Conservation (phyloP, 208 protist genomes). For the Trypanosoma congolense region DNA sequence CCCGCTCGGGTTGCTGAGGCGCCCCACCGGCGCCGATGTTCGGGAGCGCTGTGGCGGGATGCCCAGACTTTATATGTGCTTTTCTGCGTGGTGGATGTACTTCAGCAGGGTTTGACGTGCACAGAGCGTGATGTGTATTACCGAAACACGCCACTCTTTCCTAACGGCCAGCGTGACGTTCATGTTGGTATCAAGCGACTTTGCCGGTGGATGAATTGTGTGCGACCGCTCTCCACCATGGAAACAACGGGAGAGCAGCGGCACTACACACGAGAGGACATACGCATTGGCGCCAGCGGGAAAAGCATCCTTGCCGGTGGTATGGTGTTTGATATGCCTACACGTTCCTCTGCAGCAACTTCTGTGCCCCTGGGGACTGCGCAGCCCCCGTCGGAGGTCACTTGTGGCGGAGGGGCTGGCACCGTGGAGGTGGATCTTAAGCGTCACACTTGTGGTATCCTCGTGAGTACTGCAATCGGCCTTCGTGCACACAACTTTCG, state of each 20-base stretch:
- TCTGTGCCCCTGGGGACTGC: not conserved
- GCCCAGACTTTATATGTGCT: conserved; percentile 20
- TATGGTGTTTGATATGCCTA: conserved; percentile 17
- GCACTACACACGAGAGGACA: conserved; percentile 17
- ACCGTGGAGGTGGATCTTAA: conserved; percentile 10
- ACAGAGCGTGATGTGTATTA: conserved; percentile 84
- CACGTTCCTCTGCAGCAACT: not conserved
- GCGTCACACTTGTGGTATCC: conserved; percentile 12
- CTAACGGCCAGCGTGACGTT: conserved; percentile 21
- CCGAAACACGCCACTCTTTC: conserved; percentile 51
- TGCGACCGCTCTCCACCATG: not conserved
- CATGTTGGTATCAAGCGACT: conserved; percentile 17
- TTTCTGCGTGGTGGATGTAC: conserved; percentile 17
- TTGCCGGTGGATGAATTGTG: conserved; percentile 20
- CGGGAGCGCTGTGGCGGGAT: conserved; percentile 2
- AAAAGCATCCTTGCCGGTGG: conserved; percentile 21
- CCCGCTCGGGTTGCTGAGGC: not conserved
- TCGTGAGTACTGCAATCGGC: conserved; percentile 14
- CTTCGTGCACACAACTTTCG: conserved; percentile 17
- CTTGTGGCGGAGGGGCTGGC: not conserved
- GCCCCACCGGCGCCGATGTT: not conserved
- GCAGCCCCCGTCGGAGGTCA: not conserved
- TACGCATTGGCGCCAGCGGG: conserved; percentile 20
- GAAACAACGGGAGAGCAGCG: not conserved
- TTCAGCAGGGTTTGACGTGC: conserved; percentile 23